A percentile compares a stretch with the other conserved stretches of the same genome.
Evolutionary conservation across 2,329 filamentous ascomycete genomes (phyloP).

Genomic region (Botrytis deweyae): DNA sequence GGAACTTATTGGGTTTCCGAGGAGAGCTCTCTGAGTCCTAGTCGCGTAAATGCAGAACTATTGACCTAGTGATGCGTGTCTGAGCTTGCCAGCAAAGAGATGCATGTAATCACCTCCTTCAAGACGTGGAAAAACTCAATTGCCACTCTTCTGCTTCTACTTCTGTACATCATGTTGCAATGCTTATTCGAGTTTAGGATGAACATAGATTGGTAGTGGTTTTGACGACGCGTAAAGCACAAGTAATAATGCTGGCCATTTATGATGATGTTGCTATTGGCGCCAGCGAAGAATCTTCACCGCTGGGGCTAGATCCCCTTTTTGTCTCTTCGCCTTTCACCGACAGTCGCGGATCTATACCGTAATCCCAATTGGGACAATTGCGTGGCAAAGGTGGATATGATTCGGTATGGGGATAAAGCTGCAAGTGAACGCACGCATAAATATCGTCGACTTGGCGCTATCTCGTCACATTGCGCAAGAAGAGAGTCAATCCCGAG

Average conservation of each 20-base stretch:
- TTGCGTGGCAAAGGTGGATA: constrained; percentile 17
- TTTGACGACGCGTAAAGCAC: not conserved
- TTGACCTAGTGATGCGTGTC: not conserved
- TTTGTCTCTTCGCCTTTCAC: constrained; percentile 20
- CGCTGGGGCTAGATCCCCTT: constrained; percentile 17
- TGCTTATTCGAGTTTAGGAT: not conserved
- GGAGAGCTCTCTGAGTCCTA: not conserved
- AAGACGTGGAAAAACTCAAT: constrained; percentile 6
- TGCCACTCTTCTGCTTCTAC: not conserved
- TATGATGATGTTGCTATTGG: constrained; percentile 8
- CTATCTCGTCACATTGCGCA: constrained; percentile 24
- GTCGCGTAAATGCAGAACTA: not conserved
- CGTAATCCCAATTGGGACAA: constrained; percentile 4
- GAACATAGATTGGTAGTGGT: not conserved
- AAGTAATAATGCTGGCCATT: constrained; percentile 2
- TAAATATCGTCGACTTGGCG: constrained; percentile 17
- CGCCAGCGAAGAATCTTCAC: constrained; percentile 21
- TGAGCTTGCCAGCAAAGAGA: not conserved
- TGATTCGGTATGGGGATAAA: constrained; percentile 16
- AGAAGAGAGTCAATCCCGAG: constrained; percentile 18
- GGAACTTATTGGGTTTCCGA: not conserved
- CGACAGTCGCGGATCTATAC: constrained; percentile 13
- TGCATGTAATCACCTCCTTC: not conserved
- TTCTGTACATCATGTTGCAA: constrained; percentile 11
- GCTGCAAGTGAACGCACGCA: constrained; percentile 20